Evolutionary conservation across 176 grass and related monocot genomes (phyloP).

Genomic region (Avena sativa): DNA sequence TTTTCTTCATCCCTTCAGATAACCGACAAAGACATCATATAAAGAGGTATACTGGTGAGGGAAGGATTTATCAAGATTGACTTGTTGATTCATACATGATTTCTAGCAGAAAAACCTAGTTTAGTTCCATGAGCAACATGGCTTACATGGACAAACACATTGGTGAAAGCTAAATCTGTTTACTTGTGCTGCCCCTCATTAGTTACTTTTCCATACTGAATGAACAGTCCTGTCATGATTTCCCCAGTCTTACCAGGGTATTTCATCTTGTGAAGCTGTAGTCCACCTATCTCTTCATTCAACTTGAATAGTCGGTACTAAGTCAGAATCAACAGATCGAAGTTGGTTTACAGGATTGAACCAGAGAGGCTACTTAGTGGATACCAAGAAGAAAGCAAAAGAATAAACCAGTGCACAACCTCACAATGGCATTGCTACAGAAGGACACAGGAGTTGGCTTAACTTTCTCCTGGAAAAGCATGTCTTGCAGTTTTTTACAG

Average conservation of each 20-base stretch:
- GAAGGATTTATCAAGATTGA: neutral
- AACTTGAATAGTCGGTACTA: neutral
- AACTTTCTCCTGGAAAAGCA: conserved; percentile 1
- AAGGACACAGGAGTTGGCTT: neutral
- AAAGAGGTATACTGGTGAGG: too few relatives aligned
- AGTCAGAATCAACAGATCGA: neutral
- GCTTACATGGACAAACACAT: neutral
- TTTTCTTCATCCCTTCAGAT: too few relatives aligned
- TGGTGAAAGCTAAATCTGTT: neutral
- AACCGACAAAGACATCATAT: too few relatives aligned
- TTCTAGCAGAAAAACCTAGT: conserved; percentile 19
- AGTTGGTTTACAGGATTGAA: neutral
- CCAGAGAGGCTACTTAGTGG: neutral
- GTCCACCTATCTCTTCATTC: neutral
- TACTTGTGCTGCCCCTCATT: conserved; percentile 1
- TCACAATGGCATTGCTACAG: neutral
- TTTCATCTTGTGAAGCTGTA: conserved; percentile 37
- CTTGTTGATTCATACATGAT: conserved; percentile 4
- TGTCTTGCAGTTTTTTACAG: neutral
- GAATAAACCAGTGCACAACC: neutral
- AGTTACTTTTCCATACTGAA: conserved; percentile 37
- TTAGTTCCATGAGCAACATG: neutral
- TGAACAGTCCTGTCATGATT: neutral
- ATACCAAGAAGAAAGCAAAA: neutral
- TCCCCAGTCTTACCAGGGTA: neutral